Percentiles rank a stretch among this genome's conserved stretches.
Evolutionary conservation across 306 rosid genomes (phyloP).

Genomic region (Acacia acuminata): DNA sequence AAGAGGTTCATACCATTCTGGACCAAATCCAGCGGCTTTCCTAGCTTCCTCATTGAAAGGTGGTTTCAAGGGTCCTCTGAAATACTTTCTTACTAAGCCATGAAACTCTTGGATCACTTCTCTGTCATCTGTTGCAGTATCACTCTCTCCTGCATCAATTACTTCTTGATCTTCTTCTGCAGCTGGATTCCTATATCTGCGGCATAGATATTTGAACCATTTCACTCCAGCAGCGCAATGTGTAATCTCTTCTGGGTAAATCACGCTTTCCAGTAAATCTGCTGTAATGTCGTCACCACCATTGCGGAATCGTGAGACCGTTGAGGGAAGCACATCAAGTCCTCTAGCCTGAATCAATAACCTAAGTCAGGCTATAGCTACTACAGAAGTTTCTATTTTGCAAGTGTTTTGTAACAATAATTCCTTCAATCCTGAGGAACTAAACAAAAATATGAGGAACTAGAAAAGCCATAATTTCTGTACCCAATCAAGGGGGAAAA

Average conservation of each 20-base stretch:
- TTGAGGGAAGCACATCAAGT: constrained; percentile 81
- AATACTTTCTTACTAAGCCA: constrained; percentile 59
- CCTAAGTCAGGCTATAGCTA: constrained; percentile 19
- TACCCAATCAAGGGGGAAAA: not conserved
- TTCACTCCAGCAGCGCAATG: constrained; percentile 89
- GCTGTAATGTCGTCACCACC: constrained; percentile 74
- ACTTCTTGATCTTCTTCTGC: constrained; percentile 25
- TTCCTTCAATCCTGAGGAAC: not conserved
- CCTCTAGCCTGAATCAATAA: constrained; percentile 71
- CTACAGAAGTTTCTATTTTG: not conserved
- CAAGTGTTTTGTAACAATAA: not conserved
- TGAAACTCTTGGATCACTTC: constrained; percentile 68
- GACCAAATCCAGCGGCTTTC: constrained; percentile 86
- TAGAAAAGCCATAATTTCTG: not conserved
- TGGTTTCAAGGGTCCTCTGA: constrained; percentile 88
- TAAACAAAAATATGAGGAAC: not conserved
- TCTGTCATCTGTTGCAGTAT: constrained; percentile 29
- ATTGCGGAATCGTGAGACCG: constrained; percentile 62
- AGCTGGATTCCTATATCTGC: constrained; percentile 33
- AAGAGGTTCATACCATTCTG: constrained; percentile 86
- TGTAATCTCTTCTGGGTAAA: constrained; percentile 83
- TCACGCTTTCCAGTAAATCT: constrained; percentile 70
- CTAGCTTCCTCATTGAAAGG: constrained; percentile 84
- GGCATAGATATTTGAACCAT: constrained; percentile 79
- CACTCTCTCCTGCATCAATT: constrained; percentile 25